Percentiles rank a stretch among this genome's conserved stretches.
Evolutionary conservation across 1,139 yeast genomes (phyloP).

Genomic region (Yamadazyma conglobata): DNA sequence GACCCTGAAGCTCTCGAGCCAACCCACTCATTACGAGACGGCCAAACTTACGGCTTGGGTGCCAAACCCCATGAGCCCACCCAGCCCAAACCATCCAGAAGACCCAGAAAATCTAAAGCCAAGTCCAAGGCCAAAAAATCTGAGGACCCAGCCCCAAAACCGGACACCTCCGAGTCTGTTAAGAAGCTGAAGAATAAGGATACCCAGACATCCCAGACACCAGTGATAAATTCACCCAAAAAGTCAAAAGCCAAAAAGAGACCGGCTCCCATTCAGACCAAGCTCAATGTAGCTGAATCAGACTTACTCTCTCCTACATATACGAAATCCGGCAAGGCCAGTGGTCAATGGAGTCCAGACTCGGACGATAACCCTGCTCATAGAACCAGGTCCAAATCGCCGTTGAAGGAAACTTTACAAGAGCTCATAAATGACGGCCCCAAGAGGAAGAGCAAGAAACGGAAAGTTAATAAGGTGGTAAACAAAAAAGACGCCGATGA

Average conservation of each 20-base stretch:
- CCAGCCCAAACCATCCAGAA: too few species aligned
- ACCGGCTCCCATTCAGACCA: background rate
- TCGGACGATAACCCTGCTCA: conserved; percentile 31
- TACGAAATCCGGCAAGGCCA: too few species aligned
- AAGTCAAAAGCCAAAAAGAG: background rate
- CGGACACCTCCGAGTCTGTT: too few species aligned
- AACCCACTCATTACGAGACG: conserved; percentile 21
- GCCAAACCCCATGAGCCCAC: background rate
- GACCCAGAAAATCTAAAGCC: conserved; percentile 2
- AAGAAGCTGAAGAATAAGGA: too few species aligned
- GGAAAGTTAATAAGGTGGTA: conserved; percentile 6
- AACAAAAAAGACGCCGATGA: conserved; percentile 10
- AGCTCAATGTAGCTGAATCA: too few species aligned
- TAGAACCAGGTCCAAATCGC: conserved; percentile 43
- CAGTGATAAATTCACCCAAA: too few species aligned
- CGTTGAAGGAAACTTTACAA: conserved; percentile 31
- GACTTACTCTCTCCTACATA: too few species aligned
- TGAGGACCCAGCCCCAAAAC: too few species aligned
- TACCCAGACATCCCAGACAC: too few species aligned
- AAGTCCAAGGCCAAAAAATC: background rate
- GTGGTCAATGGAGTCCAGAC: too few species aligned
- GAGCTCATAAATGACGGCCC: conserved; percentile 23
- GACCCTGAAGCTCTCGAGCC: conserved; percentile 19
- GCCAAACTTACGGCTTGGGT: conserved; percentile 17
- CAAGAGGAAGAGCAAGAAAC: conserved; percentile 10